Evolutionary conservation across 2,329 filamentous ascomycete species (phyloP), one percentile per base, ranked within the genome.

Genomic region (Thermoascus crustaceus): DNA sequence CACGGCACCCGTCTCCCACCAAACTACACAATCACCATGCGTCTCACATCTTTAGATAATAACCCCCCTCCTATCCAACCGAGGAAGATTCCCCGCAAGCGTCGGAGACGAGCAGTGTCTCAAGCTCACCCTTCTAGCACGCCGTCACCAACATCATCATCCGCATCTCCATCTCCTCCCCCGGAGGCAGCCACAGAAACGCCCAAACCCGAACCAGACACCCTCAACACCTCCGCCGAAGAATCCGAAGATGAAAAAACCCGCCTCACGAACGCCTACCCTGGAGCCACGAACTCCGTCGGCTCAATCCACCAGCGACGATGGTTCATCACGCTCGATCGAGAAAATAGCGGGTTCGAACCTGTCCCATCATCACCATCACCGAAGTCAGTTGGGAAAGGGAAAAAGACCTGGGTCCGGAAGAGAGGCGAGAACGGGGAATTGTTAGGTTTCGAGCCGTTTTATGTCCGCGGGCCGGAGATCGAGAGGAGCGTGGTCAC

Each of bases 401-500:
- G 35, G 14, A 43, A 46, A 26, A 49, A 52, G 24, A 33, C 30
- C 3, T 63, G 60, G 61, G 43, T 42, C 5, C 52, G 53, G 6
- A 50, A 30, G 35, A 27, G n/a, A 34, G 40, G 34, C 9, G 30
- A 6, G 18, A 6, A 13, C 20, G 16, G 23, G 18, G 19, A 35
- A 11, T 18, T 43, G 10, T 49, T 50, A 4, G 62, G 60, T 0
- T 80, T 75, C 47, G 62, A 69, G 14, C 65, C 76, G 0, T 84
- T 85, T 43, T 68, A 74, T 39, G 76, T 84, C 1, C 60, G 64
- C 5, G 80, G 79, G 0, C 66, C 69, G 4, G 75, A 79, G 2
- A 46, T 64, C 23, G 80, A 85, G 58, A 65, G 69, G n/a, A 85
- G 80, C 49, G 62, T 83, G 2, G 66, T 85, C 3, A 85, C 80